Conservation (phyloP, 495 filamentous ascomycete species). For the Hypoxylon rickii region DNA sequence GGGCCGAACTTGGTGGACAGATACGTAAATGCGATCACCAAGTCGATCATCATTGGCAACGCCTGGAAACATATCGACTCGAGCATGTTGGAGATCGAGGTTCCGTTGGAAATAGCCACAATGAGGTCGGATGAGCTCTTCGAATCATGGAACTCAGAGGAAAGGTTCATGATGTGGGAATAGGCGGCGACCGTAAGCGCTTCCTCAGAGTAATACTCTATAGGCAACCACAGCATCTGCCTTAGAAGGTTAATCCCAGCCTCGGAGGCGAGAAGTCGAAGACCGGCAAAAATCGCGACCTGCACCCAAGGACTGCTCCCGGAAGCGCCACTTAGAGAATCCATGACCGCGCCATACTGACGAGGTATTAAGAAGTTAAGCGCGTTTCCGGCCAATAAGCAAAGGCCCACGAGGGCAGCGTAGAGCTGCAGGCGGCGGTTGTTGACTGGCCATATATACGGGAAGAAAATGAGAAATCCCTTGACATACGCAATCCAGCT, state of each 20-base stretch:
- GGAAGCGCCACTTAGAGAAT: constrained; percentile 52
- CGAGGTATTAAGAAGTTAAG: constrained; percentile 69
- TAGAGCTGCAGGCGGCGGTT: constrained; percentile 59
- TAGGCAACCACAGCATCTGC: constrained; percentile 66
- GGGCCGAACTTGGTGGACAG: constrained; percentile 70
- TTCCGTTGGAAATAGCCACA: constrained; percentile 67
- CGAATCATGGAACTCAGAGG: constrained; percentile 77
- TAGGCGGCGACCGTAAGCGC: constrained; percentile 68
- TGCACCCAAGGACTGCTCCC: constrained; percentile 56
- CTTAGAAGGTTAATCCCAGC: constrained; percentile 60
- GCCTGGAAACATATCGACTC: constrained; percentile 70
- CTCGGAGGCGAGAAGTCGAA: constrained; percentile 59
- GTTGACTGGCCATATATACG: constrained; percentile 67
- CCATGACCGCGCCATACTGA: constrained; percentile 66
- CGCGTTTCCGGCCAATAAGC: constrained; percentile 63
- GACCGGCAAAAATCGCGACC: constrained; percentile 58
- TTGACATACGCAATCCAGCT: constrained; percentile 69
- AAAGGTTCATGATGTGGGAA: constrained; percentile 76
- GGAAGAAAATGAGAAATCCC: constrained; percentile 65
- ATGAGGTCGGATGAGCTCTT: constrained; percentile 75
- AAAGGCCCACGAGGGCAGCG: constrained; percentile 61
- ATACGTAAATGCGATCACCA: constrained; percentile 69
- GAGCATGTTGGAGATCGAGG: constrained; percentile 64
- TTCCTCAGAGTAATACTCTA: constrained; percentile 67
- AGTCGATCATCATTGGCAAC: constrained; percentile 72